phyloP scores from a whole-genome alignment of 495 filamentous ascomycete genomes.

The Penicillium riverlandense region DNA sequence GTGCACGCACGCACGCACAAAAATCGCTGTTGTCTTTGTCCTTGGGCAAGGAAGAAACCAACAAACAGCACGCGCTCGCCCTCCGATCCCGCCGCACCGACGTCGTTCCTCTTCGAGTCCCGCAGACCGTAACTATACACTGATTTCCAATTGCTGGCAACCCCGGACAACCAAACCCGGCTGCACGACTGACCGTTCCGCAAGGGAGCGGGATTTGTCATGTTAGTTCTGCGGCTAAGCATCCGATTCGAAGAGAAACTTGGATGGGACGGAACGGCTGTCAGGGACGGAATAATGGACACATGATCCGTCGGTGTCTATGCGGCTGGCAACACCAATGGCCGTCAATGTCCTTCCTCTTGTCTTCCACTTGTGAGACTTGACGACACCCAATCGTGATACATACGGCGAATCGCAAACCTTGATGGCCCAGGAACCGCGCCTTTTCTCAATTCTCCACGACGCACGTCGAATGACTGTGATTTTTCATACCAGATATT shows the following conservation, averaged over 20 bases:
- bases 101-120: neutral
- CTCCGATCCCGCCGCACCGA: neutral
- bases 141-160: neutral
- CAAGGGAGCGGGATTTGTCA: too few species aligned
- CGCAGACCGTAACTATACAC: neutral
- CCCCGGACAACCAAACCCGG: neutral
- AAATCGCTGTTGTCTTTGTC: neutral
- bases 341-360: neutral
- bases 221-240: too few species aligned
- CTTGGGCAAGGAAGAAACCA: neutral
- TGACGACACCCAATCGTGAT: constrained; percentile 2
- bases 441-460: constrained; percentile 3
- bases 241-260: too few species aligned
- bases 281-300: too few species aligned
- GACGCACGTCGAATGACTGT: neutral
- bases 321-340: too few species aligned
- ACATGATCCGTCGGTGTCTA: too few species aligned
- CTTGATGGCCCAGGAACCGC: constrained; percentile 3
- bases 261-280: too few species aligned
- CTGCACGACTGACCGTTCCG: too few species aligned
- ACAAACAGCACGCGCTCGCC: neutral
- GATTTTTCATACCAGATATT: neutral
- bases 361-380: constrained; percentile 3
- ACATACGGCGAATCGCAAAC: constrained; percentile 7
- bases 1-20: constrained; percentile 4